Base-by-base conservation (phyloP, 257 asterid genomes). In the Nicotiana tomentosiformis region DNA sequence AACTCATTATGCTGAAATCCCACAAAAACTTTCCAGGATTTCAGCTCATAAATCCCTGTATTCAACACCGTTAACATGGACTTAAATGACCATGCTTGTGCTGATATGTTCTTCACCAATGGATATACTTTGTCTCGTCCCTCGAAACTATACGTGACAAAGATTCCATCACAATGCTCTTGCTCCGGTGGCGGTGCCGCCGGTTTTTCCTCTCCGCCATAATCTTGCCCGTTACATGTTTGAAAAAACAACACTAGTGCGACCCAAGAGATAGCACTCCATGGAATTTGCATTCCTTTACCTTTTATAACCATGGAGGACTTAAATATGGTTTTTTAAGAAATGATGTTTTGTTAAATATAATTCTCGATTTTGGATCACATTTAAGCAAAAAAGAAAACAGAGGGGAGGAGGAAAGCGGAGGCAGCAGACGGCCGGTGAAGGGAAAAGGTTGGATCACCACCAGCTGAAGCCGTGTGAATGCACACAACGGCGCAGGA, bases 21-120 rank as follows among this genome's bases (percentile, higher is more conserved):
- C 1, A 96, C 58, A 39, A 76, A 82, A 26, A 90, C 86, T 90
- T 90, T 90, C 99, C 99, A 96, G 3, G 90, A 83, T 67, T 91
- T 93, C 70, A 94, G 86, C 92, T 92, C 99, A 23, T 57, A 23
- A 2, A 87, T 39, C 1, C 98, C 99, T 0, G 93, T 86, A 83
- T 96, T 96, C 53, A 90, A 35, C 26, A 96, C 85, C 2, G 89
- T 62, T 4, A 89, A 88, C 78, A 30, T 86, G 16, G 97, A 81
- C 85, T 88, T 76, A 51, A 96, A 96, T 0, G 98, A 81, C 98
- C 98, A 96, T 1, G 98, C 93, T 87, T 96, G 98, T 2, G 95
- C 98, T 0, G 98, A 74, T 20, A 89, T 92, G 78, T 94, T 96
- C 83, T 90, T 96, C 66, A 94, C 92, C 0, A 84, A 68, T 1